Evolutionary conservation across 2,329 filamentous ascomycete species (phyloP), one percentile per base, ranked within the genome.

Genomic region (Rutstroemia sp.): DNA sequence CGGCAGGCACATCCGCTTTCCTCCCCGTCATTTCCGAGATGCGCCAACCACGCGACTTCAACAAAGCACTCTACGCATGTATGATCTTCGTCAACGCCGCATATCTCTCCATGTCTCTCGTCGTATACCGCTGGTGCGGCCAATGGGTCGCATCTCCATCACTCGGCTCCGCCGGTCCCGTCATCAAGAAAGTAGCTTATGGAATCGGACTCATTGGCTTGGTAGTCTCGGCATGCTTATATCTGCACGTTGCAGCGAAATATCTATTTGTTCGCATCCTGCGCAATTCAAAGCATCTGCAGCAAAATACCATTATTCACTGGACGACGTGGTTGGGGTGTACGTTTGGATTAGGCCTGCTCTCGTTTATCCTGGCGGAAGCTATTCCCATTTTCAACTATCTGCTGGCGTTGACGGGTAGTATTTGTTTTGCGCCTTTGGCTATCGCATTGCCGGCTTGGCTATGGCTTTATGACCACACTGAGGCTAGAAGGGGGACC

Each of bases 11-110:
- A 0, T 79, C 77, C 0, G 80, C 80, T 1, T 86, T 85, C 64
- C 70, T 86, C 1, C 81, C 82, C 4, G 80, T 87, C 57, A 86
- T 86, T 53, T 80, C 78, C 0, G 84, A 87, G 70, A 87, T 87
- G 82, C 73, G 72, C 44, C 73, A 75, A 30, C 82, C 83, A 0
- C 73, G 72, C 19, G 79, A 85, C 61, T 86, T 80, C 67, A 76
- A 75, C 58, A 85, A 84, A 67, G 77, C 83, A 0, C 72, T 86
- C 0, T 83, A 77, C 63, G 68, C 77, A 14, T 49, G 52, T 30
- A 30, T 39, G 25, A 21, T 44, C 10, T 41, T 54, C 14, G 41
- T 54, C 23, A 54, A 44, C 21, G 14, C 72, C 84, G 10, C 75
- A 76, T 34, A 82, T 85, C 65, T 76, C 75, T 44, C 34, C 9